phyloP scores from a whole-genome alignment of 768 basidiomycete species.

The Suillus lakei region DNA sequence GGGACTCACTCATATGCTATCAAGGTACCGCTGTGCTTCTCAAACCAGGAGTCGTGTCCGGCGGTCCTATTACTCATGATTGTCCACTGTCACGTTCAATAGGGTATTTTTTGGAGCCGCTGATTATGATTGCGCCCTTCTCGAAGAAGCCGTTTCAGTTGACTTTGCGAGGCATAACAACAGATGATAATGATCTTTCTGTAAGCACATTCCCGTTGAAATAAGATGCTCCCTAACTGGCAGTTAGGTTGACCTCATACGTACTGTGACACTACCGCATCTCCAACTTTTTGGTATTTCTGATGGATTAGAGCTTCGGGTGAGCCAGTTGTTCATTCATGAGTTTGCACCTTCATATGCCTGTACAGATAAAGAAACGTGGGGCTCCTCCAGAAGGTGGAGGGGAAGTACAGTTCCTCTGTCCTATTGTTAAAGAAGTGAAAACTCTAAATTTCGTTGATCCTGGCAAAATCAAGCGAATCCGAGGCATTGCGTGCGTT shows the following conservation, averaged over 20 bases:
- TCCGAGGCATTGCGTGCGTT: constrained; percentile 92
- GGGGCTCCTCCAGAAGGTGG: constrained; percentile 91
- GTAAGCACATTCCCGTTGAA: constrained; percentile 46
- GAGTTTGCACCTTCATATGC: background rate
- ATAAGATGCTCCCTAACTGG: constrained; percentile 15
- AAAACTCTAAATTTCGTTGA: constrained; percentile 94
- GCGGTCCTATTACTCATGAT: constrained; percentile 82
- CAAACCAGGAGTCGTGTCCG: constrained; percentile 90
- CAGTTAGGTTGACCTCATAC: constrained; percentile 80
- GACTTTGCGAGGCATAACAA: constrained; percentile 88
- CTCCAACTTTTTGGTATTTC: constrained; percentile 89
- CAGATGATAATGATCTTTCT: constrained; percentile 90
- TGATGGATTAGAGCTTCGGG: constrained; percentile 88
- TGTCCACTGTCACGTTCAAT: constrained; percentile 88
- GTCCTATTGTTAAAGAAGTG: constrained; percentile 87
- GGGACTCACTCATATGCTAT: constrained; percentile 2
- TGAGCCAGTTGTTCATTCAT: constrained; percentile 35
- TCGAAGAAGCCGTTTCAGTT: constrained; percentile 84
- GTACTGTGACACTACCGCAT: constrained; percentile 91
- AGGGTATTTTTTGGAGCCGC: constrained; percentile 92
- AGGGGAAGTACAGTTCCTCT: constrained; percentile 93
- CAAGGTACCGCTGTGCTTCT: constrained; percentile 89
- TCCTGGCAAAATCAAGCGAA: constrained; percentile 89
- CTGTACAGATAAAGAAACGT: constrained; percentile 86
- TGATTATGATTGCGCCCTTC: constrained; percentile 91